A percentile compares a stretch with the other conserved stretches of the same genome.
Evolutionary conservation across 2,329 filamentous ascomycete species (phyloP).

Genomic region (Aspergillus eucalypticola): DNA sequence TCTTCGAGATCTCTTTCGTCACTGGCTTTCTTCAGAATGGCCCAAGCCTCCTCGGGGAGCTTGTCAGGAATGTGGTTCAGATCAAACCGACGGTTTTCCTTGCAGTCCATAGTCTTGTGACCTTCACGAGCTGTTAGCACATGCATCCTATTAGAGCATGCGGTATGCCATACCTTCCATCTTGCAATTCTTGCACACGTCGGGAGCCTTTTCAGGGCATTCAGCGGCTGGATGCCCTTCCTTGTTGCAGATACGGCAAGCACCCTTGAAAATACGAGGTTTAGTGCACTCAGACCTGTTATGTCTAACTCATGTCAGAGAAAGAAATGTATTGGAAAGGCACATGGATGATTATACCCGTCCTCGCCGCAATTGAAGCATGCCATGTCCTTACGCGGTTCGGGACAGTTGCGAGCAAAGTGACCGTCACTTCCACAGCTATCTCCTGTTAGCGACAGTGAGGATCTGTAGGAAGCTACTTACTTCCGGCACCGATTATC

Average conservation of each 20-base stretch:
- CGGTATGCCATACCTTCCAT: slow-evolving; percentile 39
- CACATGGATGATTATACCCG: slow-evolving; percentile 31
- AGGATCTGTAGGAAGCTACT: slow-evolving; percentile 16
- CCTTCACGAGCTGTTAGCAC: slow-evolving; percentile 29
- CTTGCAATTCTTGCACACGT: slow-evolving; percentile 51
- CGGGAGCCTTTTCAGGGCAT: slow-evolving; percentile 47
- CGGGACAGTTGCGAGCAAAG: slow-evolving; percentile 47
- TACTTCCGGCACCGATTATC: slow-evolving; percentile 41
- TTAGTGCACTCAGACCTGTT: slow-evolving; percentile 48
- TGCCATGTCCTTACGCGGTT: slow-evolving; percentile 40
- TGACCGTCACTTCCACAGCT: slow-evolving; percentile 41
- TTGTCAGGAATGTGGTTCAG: slow-evolving; percentile 48
- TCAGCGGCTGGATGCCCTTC: slow-evolving; percentile 48
- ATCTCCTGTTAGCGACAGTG: background rate
- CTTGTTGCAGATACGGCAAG: slow-evolving; percentile 48
- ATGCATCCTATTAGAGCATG: slow-evolving; percentile 5
- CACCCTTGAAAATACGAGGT: slow-evolving; percentile 49
- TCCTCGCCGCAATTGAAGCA: slow-evolving; percentile 48
- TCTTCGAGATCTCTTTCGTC: slow-evolving; percentile 52
- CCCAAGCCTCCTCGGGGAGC: slow-evolving; percentile 53
- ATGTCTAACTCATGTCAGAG: slow-evolving; percentile 33
- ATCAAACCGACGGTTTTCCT: slow-evolving; percentile 47
- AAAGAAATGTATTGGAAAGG: background rate
- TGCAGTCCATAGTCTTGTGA: slow-evolving; percentile 48
- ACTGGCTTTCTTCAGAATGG: slow-evolving; percentile 50